Evolutionary conservation across 202 grass and related monocot genomes (phyloP).

Genomic region (Zoysia matrella): DNA sequence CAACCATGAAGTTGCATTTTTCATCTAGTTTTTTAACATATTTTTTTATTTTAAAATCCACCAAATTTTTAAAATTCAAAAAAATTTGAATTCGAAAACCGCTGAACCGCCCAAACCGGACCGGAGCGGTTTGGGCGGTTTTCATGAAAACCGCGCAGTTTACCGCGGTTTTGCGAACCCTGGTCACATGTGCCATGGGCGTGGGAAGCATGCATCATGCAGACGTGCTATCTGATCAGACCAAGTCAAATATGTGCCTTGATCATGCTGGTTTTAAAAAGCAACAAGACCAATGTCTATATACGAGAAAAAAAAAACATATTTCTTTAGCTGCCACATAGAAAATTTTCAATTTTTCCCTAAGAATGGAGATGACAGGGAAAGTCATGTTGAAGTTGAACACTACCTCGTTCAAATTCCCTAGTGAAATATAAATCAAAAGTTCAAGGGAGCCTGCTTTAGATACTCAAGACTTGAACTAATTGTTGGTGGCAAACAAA

Average conservation of each 20-base stretch:
- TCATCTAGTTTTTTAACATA: no score
- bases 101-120: no score
- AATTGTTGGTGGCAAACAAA: neutral
- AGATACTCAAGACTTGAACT: neutral
- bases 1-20: no score
- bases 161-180: neutral
- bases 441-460: neutral
- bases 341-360: neutral
- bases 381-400: neutral
- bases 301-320: no score
- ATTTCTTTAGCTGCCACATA: neutral
- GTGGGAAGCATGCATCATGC: neutral
- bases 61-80: no score
- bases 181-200: constrained; percentile 2
- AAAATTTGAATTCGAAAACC: no score
- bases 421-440: neutral
- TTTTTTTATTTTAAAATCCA: no score
- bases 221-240: neutral
- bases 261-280: neutral
- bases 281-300: neutral
- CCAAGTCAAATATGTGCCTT: neutral
- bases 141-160: no score
- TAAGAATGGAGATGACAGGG: neutral
- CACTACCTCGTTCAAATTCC: neutral
- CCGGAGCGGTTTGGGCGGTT: no score